Base-by-base conservation (phyloP, 768 basidiomycete species). In the Boletus pseudo-olivaceus region DNA sequence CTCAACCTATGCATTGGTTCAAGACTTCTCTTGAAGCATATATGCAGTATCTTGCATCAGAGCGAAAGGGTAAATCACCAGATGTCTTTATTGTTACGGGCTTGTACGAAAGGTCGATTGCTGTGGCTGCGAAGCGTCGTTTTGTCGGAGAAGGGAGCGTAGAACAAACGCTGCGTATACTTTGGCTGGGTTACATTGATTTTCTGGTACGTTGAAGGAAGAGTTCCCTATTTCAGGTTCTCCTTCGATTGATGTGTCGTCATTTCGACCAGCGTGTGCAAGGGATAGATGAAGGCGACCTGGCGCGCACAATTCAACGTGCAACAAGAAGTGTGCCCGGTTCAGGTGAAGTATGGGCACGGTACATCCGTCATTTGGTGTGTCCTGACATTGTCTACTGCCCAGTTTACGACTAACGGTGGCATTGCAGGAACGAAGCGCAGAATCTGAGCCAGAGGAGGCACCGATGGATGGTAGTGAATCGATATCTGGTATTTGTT, bases 171-270 rank as follows among this genome's bases (percentile, higher is more conserved):
- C 67, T 92, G 53, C 75, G 79, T 17, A 58, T 75, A 23, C 88
- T 92, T 60, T 96, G 93, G 93, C 61, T 75, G 11, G 82, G 83
- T 5, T 91, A 90, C 62, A 72, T 83, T 37, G 86, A 90, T 68
- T 80, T 82, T 39, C 59, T 88, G 67, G 91, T 92, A 48, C 32
- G 83, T 67, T 12, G 20, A 34, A 37, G 7, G 42, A 27, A 12
- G 9, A 23, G 19, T 40, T 47, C 10, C 19, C 1, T 43, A 10
- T 49, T 47, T 38, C 14, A 29, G 29, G 33, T 30, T 51, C 19
- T 32, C 20, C 6, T 19, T n/a, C 12, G 23, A 20, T 45, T 55
- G 29, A 67, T 9, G 6, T 11, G 4, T 35, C 23, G 10, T 50
- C 30, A 19, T 45, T 35, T 40, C 29, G 8, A 27, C 47, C 42